Conservation (phyloP, 208 protist species). For the Crithidia thermophila region DNA sequence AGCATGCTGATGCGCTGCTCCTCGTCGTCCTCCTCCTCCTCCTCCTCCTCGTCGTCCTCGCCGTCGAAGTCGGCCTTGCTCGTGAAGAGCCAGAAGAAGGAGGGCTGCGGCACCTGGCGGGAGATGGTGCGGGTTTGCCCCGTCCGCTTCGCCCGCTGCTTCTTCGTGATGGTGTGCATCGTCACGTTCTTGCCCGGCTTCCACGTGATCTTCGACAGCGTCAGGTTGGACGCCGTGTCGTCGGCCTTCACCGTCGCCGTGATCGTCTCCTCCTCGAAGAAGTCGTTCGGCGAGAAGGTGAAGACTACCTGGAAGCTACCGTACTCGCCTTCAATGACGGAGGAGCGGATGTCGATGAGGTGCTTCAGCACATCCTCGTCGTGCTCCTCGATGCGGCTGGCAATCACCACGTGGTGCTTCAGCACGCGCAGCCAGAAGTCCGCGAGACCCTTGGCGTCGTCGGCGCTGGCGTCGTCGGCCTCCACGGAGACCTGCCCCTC, state of each 20-base stretch:
- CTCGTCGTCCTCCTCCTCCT: constrained; percentile 56
- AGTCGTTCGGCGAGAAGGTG: constrained; percentile 83
- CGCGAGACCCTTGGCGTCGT: constrained; percentile 39
- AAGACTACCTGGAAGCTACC: constrained; percentile 82
- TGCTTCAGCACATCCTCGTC: constrained; percentile 75
- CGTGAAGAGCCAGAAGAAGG: constrained; percentile 87
- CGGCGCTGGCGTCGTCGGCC: constrained; percentile 23
- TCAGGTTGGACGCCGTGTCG: constrained; percentile 47
- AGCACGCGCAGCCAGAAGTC: constrained; percentile 83
- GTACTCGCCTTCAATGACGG: constrained; percentile 53
- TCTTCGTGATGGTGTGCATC: constrained; percentile 58
- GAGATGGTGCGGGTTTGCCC: constrained; percentile 48
- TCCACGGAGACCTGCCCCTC: constrained; percentile 46
- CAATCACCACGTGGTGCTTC: constrained; percentile 68
- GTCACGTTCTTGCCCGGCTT: constrained; percentile 83
- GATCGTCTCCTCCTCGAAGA: constrained; percentile 72
- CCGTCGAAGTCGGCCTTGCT: constrained; percentile 28
- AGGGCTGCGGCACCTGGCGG: constrained; percentile 50
- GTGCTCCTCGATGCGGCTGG: constrained; percentile 68
- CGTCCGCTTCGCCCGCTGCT: constrained; percentile 52
- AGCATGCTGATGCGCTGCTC: constrained; percentile 44
- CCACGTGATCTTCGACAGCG: constrained; percentile 72
- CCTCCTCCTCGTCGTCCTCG: constrained; percentile 37
- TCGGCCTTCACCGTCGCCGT: constrained; percentile 54
- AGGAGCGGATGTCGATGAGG: constrained; percentile 66